phyloP scores from a whole-genome alignment of 352 stramenopile species.

The Pythium myriotylum region DNA sequence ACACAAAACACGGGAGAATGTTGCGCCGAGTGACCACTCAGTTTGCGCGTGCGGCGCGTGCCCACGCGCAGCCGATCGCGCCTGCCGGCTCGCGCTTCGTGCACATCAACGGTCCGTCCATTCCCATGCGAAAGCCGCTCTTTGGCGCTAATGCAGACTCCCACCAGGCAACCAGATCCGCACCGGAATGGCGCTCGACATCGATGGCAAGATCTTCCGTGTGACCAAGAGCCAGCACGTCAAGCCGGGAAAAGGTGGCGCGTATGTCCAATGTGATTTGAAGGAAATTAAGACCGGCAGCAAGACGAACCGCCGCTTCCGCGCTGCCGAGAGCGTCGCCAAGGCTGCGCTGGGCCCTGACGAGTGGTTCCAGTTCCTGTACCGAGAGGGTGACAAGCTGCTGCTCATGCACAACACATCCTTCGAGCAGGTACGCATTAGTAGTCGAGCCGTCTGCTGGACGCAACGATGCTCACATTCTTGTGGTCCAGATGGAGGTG shows the following conservation, averaged over 20 bases:
- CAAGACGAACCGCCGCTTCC: slow-evolving; percentile 85
- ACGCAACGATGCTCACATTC: neutral
- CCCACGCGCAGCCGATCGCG: slow-evolving; percentile 13
- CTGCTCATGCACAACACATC: slow-evolving; percentile 83
- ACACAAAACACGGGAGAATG: slow-evolving; percentile 24
- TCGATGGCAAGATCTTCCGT: slow-evolving; percentile 84
- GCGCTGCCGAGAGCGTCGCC: slow-evolving; percentile 74
- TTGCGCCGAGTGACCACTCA: slow-evolving; percentile 26
- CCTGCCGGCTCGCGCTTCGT: slow-evolving; percentile 47
- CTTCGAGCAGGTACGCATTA: slow-evolving; percentile 70
- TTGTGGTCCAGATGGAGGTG: slow-evolving; percentile 62
- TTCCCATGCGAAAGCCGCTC: neutral
- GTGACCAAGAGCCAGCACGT: slow-evolving; percentile 85
- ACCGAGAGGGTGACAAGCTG: slow-evolving; percentile 76
- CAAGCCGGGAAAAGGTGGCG: slow-evolving; percentile 84
- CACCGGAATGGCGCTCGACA: slow-evolving; percentile 79
- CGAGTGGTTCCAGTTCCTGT: slow-evolving; percentile 83
- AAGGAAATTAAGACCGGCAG: slow-evolving; percentile 88
- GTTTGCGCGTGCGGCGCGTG: slow-evolving; percentile 17
- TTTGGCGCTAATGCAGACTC: neutral
- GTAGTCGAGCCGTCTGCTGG: neutral
- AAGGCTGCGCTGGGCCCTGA: slow-evolving; percentile 78
- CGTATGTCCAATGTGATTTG: slow-evolving; percentile 82
- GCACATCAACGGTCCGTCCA: slow-evolving; percentile 62
- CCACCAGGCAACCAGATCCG: slow-evolving; percentile 78